Base-by-base conservation (phyloP, 371 early-diverging fungal genomes). In the Mucor mucedo region DNA sequence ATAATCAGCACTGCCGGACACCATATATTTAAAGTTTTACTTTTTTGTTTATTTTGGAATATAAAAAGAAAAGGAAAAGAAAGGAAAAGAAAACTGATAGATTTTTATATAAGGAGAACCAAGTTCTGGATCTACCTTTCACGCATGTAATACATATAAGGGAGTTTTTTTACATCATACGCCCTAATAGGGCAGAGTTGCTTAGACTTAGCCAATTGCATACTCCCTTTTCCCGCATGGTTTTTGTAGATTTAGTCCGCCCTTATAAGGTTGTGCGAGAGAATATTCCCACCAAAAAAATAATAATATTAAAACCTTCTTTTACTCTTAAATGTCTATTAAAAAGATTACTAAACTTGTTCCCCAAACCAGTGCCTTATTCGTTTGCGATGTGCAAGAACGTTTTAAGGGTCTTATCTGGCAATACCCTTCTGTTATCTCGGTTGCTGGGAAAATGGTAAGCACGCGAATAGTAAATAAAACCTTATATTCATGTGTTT, bases 311-410 rank as follows among this genome's bases (percentile, higher is more conserved):
- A 28, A 10, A 14, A 21, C 7, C 40, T 16, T 41, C 10, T 55
- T 21, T 21, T 55, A 10, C 16, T 53, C 11, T 21, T 16, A 10
- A 3, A 78, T 78, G 82, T 65, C 77, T 10, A 49, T 81, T 38
- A 60, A 52, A 4, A 77, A 62, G 41, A 76, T 77, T 53, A 65
- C 73, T 29, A 75, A 73, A 45, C 50, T 85, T 55, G 70, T 82
- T 56, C 87, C 86, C 53, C 69, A 82, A 57, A 78, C 87, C 14
- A 92, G 94, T 1, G 93, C 93, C n/a, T 88, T 97, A 68, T 90
- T 97, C 64, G 77, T 95, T 47, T 97, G 98, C 75, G 97, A 98
- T 72, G 86, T 98, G 55, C 97, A 98, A 80, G 94, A 93, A 53
- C 84, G 87, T 56, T 98, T 98, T 81, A 83, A 91, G 62, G 66